Conservation (phyloP, 768 basidiomycete genomes). For the Xanthoconium stramineum region DNA sequence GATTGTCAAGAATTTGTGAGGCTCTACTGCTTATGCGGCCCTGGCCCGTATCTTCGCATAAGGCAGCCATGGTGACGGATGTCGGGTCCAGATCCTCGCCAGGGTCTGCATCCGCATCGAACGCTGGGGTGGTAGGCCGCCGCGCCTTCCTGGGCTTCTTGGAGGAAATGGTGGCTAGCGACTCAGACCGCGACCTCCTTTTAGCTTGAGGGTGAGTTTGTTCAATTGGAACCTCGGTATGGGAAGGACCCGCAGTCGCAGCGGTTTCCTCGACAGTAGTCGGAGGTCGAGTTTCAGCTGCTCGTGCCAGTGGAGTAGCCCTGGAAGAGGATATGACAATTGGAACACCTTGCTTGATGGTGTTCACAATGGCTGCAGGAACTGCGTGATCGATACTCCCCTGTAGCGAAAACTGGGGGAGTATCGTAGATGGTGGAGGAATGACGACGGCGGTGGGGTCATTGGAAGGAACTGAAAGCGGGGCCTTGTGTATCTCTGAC, state of each 20-base stretch:
- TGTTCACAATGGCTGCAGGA: neutral
- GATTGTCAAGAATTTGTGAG: constrained; percentile 64
- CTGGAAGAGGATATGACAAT: constrained; percentile 20
- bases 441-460: neutral
- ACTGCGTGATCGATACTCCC: neutral
- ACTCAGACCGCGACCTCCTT: constrained; percentile 19
- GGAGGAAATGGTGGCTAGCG: constrained; percentile 11
- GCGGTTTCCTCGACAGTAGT: neutral
- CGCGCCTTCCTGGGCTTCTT: constrained; percentile 38
- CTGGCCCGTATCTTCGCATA: constrained; percentile 75
- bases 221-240: constrained; percentile 17
- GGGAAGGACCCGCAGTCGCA: constrained; percentile 1
- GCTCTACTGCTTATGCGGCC: constrained; percentile 80
- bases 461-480: neutral
- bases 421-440: constrained; percentile 2
- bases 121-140: constrained; percentile 51
- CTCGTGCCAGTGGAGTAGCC: constrained; percentile 3
- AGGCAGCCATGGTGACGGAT: constrained; percentile 72
- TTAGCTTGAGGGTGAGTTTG: constrained; percentile 14
- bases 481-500: constrained; percentile 2
- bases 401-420: constrained; percentile 10
- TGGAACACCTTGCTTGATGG: constrained; percentile 12
- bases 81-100: constrained; percentile 84
- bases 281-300: neutral
- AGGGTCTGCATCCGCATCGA: constrained; percentile 58